Evolutionary conservation across 2,329 filamentous ascomycete species (phyloP).

Genomic region (Thermothelomyces thermophilus): DNA sequence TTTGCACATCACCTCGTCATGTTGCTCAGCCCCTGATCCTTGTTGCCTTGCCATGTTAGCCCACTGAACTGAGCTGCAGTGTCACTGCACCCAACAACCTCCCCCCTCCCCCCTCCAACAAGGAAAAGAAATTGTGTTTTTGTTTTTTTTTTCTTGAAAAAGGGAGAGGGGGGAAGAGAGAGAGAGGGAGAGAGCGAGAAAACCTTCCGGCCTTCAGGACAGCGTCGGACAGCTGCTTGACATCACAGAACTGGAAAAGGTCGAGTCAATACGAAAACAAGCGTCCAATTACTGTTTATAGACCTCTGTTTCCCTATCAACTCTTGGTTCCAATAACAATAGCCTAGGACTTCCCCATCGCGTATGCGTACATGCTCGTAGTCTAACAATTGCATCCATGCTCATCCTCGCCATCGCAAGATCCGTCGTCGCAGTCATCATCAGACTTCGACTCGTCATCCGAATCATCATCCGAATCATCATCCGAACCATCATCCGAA

Average conservation of each 20-base stretch:
- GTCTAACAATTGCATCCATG: not conserved
- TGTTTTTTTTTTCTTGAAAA: too few relatives aligned
- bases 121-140: too few relatives aligned
- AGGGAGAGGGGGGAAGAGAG: too few relatives aligned
- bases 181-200: too few relatives aligned
- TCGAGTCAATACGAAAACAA: not conserved
- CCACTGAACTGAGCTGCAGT: too few relatives aligned
- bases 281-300: slow-evolving; percentile 4
- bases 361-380: slow-evolving; percentile 1
- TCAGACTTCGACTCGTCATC: not conserved
- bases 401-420: not conserved
- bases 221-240: too few relatives aligned
- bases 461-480: not conserved
- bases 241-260: not conserved
- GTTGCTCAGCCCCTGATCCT: too few relatives aligned
- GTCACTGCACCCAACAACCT: too few relatives aligned
- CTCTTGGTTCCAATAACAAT: not conserved
- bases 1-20: too few relatives aligned
- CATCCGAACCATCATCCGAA: not conserved
- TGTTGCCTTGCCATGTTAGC: too few relatives aligned
- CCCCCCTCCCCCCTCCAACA: too few relatives aligned
- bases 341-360: not conserved
- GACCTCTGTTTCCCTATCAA: not conserved
- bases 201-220: too few relatives aligned
- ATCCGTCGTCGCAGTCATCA: not conserved